Evolutionary conservation across 768 basidiomycete species (phyloP), one percentile per base, ranked within the genome.

Genomic region (Tulasnella sp.): DNA sequence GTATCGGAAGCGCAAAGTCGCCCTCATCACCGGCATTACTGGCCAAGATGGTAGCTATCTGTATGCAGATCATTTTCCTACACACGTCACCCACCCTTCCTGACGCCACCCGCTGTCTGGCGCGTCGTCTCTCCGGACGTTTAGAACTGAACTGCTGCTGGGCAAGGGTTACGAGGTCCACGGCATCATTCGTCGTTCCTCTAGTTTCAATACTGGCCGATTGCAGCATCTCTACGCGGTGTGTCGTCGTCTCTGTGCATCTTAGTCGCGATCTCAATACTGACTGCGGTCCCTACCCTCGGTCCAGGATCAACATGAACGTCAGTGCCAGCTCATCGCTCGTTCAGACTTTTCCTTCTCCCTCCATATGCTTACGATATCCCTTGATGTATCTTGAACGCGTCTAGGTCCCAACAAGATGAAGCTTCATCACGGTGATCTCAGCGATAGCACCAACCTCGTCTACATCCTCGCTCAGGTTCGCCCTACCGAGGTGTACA

Each of bases 21-120:
- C 96, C 13, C 86, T 98, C 74, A 93, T 98, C 81, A 94, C 94
- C 81, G 96, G 96, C 83, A 93, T 98, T 84, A 96, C 96, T 79
- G 96, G 96, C 48, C 96, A 98, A 84, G 96, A 98, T 84, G 96
- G 96, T 37, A 97, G 96, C 3, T 98, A 98, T 84, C 86, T 98
- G 91, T 95, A 85, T 84, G 93, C 40, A 26, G 29, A 70, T 57
- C 2, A 18, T 37, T 26, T 57, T 71, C 18, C 69, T 29, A 18
- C 55, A 23, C 70, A 11, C 40, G n/a, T 20, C 15, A 23, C 11
- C 1, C 72, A n/a, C 70, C 42, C 20, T 29, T 79, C 23, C 39
- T 48, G 16, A 72, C 32, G 23, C 61, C 18, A 35, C 32, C 40
- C 3, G 13, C 23, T 26, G n/a, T 26, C 35, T 71, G 46, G 35